These are phyloP conservation scores for Cardamine occulta DNA, from an alignment of 345 rosid species.

Conservation along the genomic window DNA sequence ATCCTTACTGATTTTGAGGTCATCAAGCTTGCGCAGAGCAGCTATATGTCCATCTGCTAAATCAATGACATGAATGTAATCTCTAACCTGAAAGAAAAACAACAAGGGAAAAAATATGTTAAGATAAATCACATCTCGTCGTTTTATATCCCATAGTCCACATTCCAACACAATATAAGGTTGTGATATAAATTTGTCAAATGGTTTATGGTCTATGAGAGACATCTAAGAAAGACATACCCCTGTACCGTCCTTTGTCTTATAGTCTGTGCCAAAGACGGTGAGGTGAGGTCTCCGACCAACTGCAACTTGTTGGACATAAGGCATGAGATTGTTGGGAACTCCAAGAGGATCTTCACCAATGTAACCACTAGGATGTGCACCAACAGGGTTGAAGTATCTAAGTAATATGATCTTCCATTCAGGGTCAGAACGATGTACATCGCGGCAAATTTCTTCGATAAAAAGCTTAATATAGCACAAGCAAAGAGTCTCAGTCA, in stretches of 20 bases:
- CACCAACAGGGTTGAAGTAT: conserved; percentile 97
- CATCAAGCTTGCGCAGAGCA: conserved; percentile 73
- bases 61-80: conserved; percentile 93
- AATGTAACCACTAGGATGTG: conserved; percentile 88
- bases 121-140: background rate
- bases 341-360: conserved; percentile 96
- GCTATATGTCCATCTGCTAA: conserved; percentile 96
- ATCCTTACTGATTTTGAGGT: conserved; percentile 62
- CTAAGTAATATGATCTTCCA: conserved; percentile 95
- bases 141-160: background rate
- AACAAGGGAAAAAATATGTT: background rate
- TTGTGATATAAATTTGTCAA: background rate
- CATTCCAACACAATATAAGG: background rate
- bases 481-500: conserved; percentile 16
- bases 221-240: conserved; percentile 49
- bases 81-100: conserved; percentile 67
- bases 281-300: conserved; percentile 82
- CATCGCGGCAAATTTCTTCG: conserved; percentile 87
- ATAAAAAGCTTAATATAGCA: conserved; percentile 72
- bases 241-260: conserved; percentile 96
- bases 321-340: conserved; percentile 99
- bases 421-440: conserved; percentile 63
- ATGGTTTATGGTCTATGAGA: background rate
- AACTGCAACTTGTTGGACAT: conserved; percentile 93
- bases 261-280: conserved; percentile 81